Evolutionary conservation across 345 rosid species (phyloP), one percentile per base, ranked within the genome.

Genomic region (Nasturtium officinale): DNA sequence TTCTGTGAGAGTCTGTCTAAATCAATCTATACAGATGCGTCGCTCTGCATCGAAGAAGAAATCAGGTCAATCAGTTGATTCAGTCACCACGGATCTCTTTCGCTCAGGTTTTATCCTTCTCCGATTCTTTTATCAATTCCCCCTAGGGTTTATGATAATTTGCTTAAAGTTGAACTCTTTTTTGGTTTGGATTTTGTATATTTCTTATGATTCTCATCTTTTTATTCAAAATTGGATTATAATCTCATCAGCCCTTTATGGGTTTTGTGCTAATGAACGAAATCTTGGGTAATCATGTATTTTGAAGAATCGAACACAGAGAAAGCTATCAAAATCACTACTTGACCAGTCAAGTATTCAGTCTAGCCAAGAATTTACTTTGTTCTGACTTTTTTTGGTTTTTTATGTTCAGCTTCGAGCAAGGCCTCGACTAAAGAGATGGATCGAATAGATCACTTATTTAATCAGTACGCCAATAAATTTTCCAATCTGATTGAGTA

Each of bases 361-460:
- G 15, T 30, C 9, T 1, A 45, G 56, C 6, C 7, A 43, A 67
- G 17, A 38, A 10, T 37, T 38, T 11, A 10, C 29, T 20, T 56
- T 69, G 2, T 23, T 23, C 25, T 23, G 25, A 23, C 25, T 23
- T 2, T 23, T 23, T 23, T 23, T 23, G 25, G 25, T 23, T 23
- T 16, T 8, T 40, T 58, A 1, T 72, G 43, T 76, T 57, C 83
- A 90, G 99, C 90, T 64, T 83, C 96, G 66, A 85, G 96, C 63
- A 95, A 85, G 85, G 90, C 96, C 50, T 85, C 89, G 81, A 87
- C 89, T 20, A 91, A 89, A 75, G 99, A 91, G 84, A 87, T 91
- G 90, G 97, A 91, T 67, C 85, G 98, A 78, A 90, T 90, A 15
- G 98, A 95, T 77, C 85, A 78, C 67, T 75, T 95, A 17, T 91